phyloP scores from a whole-genome alignment of 805 yeast species.

The Suhomyces xylopsoci region DNA sequence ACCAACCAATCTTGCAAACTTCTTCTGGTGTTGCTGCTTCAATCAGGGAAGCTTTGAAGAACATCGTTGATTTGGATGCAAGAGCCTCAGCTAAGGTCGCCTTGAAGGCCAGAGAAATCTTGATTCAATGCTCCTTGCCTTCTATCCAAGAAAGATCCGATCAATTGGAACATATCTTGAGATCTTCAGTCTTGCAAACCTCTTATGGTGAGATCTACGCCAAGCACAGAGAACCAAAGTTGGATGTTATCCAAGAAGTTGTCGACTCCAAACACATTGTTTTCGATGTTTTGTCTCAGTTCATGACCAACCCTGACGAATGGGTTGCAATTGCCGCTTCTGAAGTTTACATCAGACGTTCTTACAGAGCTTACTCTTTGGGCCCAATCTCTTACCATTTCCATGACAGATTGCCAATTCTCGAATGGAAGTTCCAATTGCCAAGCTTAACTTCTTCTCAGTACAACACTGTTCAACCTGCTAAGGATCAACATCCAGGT shows the following conservation, averaged over 20 bases:
- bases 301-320: constrained; percentile 76
- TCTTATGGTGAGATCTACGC: constrained; percentile 81
- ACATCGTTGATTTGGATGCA: constrained; percentile 83
- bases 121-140: constrained; percentile 95
- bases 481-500: constrained; percentile 34
- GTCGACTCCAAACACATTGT: constrained; percentile 96
- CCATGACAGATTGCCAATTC: constrained; percentile 58
- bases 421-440: constrained; percentile 86
- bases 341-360: constrained; percentile 93
- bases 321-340: constrained; percentile 95
- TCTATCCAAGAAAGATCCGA: constrained; percentile 94
- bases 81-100: constrained; percentile 92
- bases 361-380: constrained; percentile 93
- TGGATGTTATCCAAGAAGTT: constrained; percentile 79
- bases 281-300: constrained; percentile 92
- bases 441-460: constrained; percentile 72
- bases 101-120: constrained; percentile 90
- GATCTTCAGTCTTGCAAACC: constrained; percentile 85
- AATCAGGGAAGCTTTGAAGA: constrained; percentile 69
- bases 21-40: constrained; percentile 60
- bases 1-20: constrained; percentile 74
- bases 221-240: constrained; percentile 77
- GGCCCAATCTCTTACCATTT: constrained; percentile 66
- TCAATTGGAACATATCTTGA: constrained; percentile 93
- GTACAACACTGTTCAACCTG: constrained; percentile 63